Evolutionary conservation across 2,329 filamentous ascomycete species (phyloP), one percentile per base, ranked within the genome.

Genomic region (Teratosphaeria zuluensis): DNA sequence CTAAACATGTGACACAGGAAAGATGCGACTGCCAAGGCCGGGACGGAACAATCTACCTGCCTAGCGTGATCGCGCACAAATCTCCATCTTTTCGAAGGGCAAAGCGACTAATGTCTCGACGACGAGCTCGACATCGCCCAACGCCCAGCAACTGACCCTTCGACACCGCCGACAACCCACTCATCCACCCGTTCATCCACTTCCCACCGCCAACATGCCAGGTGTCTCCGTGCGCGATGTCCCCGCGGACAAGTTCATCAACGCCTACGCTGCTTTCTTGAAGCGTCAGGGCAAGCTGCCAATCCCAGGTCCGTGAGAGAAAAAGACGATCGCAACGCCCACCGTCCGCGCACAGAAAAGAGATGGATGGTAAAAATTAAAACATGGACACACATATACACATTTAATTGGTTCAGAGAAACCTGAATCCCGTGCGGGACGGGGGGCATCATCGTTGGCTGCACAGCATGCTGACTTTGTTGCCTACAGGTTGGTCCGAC

Each of bases 221-320:
- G 89, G 88, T 78, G 83, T 90, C 77, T 84, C 81, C 72, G 89
- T 92, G 80, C 88, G 88, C 80, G 89, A 92, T 81, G 88, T 92
- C 77, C 87, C 89, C 84, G 87, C 89, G 79, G 88, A 91, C 78
- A 90, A 92, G 82, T 94, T 94, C 84, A 92, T 94, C 81, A 79
- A 82, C 71, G 83, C 88, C 75, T 95, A 94, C 77, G 83, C 88
- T 76, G 87, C 84, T 74, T 95, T 94, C 85, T 80, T 95, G 84
- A 94, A 94, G 88, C 86, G 89, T 74, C 89, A 94, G 83, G 90
- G 90, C 80, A 92, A 92, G 83, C 88, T 94, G 70, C 88, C 88
- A 75, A 90, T 92, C 74, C 89, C 89, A 77, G 88, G 89, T 92
- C 84, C 75, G 86, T 81, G 61, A 61, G 35, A 65, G 58, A 61